Conservation (phyloP, 163 green algal species). For the Volvox carteri region DNA sequence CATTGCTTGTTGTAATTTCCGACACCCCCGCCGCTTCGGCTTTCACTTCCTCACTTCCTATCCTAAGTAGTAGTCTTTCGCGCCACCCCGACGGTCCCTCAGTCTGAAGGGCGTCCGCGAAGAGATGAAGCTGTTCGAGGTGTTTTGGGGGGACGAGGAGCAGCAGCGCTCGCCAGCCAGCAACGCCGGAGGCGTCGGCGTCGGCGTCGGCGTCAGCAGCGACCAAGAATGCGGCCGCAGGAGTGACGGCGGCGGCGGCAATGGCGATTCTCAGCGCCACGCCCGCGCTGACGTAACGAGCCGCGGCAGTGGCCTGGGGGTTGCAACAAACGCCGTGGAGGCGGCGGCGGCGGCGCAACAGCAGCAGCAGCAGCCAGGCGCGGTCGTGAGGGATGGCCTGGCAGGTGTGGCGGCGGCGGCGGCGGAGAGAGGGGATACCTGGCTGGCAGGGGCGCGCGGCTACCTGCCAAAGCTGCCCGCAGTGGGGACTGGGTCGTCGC, state of each 20-base stretch:
- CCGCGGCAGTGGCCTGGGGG: background rate
- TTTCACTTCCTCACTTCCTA: no score
- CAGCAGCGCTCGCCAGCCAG: background rate
- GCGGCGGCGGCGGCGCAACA: background rate
- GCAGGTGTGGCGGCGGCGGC: no score
- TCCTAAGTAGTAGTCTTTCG: no score
- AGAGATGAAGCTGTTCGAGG: slow-evolving; percentile 53
- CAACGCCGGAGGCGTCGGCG: background rate
- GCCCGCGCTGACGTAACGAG: background rate
- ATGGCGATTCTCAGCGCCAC: background rate
- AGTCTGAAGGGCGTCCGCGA: slow-evolving; percentile 53
- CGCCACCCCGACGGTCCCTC: background rate
- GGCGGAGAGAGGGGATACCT: no score
- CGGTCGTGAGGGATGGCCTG: no score
- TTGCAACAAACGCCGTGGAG: background rate
- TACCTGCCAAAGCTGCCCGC: no score
- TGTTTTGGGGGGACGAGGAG: slow-evolving; percentile 22
- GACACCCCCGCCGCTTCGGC: no score
- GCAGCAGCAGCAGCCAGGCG: background rate
- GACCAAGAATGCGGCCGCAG: background rate
- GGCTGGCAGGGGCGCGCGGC: no score
- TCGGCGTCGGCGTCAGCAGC: background rate
- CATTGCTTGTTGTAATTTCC: no score
- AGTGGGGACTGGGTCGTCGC: no score
- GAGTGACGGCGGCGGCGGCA: background rate